phyloP scores from a whole-genome alignment of 2,329 filamentous ascomycete genomes.

The Nemania sp. region DNA sequence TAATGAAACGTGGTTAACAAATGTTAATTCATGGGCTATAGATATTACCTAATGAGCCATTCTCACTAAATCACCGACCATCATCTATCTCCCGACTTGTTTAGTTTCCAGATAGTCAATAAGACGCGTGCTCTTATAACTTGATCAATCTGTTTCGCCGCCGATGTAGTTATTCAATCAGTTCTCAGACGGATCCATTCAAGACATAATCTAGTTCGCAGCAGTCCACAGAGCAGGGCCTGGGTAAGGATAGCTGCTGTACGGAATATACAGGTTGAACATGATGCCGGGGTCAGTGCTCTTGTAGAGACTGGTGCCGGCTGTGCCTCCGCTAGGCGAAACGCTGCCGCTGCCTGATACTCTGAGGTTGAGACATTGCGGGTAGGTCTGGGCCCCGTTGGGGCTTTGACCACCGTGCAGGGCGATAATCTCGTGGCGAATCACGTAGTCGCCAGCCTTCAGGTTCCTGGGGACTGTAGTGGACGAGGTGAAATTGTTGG shows the following conservation, averaged over 20 bases:
- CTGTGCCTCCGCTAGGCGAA: slow-evolving; percentile 38
- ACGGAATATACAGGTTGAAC: slow-evolving; percentile 33
- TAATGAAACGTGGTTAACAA: too few relatives aligned
- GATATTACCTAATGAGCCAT: too few relatives aligned
- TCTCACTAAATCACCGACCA: too few relatives aligned
- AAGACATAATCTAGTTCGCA: slow-evolving; percentile 25
- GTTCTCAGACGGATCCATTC: neutral
- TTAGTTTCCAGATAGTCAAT: too few relatives aligned
- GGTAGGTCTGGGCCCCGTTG: slow-evolving; percentile 47
- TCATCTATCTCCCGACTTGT: too few relatives aligned
- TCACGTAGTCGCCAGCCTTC: slow-evolving; percentile 53
- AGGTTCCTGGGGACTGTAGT: slow-evolving; percentile 50
- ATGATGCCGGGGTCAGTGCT: slow-evolving; percentile 37
- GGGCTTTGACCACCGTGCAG: slow-evolving; percentile 47
- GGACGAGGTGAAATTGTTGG: slow-evolving; percentile 48
- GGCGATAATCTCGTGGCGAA: slow-evolving; percentile 56
- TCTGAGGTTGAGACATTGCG: slow-evolving; percentile 51
- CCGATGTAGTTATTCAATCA: neutral
- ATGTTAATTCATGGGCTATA: too few relatives aligned
- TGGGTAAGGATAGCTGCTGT: slow-evolving; percentile 34
- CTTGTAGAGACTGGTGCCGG: slow-evolving; percentile 39
- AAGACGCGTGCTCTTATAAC: neutral
- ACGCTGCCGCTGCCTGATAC: slow-evolving; percentile 43
- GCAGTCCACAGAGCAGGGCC: slow-evolving; percentile 35
- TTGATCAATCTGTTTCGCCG: too few relatives aligned